Percentiles rank a stretch among this genome's conserved stretches.
These are phyloP conservation scores for Chloris gayana DNA, from an alignment of 176 grass and related monocot species.

Conservation along the genomic window DNA sequence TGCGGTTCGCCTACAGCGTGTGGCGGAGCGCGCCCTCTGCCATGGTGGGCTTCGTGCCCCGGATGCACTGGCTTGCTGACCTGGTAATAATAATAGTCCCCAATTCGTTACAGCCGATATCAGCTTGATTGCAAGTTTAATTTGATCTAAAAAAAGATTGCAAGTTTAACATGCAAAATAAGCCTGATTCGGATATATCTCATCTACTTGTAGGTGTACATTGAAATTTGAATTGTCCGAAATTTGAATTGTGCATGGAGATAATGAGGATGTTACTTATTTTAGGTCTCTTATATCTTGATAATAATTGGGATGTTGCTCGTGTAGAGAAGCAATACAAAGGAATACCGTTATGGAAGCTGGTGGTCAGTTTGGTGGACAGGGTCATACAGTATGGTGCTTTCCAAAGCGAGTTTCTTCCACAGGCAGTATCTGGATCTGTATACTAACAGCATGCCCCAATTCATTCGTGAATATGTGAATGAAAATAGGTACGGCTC, in stretches of 20 bases:
- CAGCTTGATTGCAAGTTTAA: background rate
- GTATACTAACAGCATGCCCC: slow-evolving; percentile 75
- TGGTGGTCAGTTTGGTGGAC: slow-evolving; percentile 99
- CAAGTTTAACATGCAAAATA: background rate
- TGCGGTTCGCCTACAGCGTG: slow-evolving; percentile 71
- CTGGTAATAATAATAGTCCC: slow-evolving; percentile 34
- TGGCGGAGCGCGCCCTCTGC: slow-evolving; percentile 69
- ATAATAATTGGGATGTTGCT: background rate
- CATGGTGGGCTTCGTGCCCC: slow-evolving; percentile 88
- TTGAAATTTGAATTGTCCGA: background rate
- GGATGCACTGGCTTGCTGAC: slow-evolving; percentile 76
- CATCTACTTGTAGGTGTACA: background rate
- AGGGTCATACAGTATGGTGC: slow-evolving; percentile 92
- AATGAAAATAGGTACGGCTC: slow-evolving; percentile 58
- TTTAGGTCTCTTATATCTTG: no score
- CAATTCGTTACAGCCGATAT: background rate
- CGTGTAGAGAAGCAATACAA: slow-evolving; percentile 37
- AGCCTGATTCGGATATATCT: background rate
- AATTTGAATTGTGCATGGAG: slow-evolving; percentile 6
- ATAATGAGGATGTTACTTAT: background rate
- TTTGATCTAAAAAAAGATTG: no score
- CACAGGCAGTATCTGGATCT: slow-evolving; percentile 71
- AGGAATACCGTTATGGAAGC: slow-evolving; percentile 65
- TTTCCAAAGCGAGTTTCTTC: slow-evolving; percentile 90
- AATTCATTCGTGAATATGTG: slow-evolving; percentile 69